These are phyloP conservation scores for Phallus indusiatus DNA, from an alignment of 768 basidiomycete genomes.

Conservation along the genomic window DNA sequence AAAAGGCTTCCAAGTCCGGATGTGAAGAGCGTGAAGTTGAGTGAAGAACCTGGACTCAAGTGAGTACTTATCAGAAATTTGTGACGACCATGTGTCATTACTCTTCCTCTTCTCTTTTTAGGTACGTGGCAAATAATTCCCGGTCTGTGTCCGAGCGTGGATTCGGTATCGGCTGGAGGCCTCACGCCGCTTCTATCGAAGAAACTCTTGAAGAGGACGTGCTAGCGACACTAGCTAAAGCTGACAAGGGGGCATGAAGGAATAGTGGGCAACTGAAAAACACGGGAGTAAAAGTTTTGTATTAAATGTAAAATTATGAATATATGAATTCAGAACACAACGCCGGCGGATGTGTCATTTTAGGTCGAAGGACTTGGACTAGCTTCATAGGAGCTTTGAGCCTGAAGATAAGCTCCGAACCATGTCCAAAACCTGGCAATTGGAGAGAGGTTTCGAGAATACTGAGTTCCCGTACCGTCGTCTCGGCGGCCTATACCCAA, in stretches of 20 bases:
- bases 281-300: too few species aligned
- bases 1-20: conserved; percentile 10
- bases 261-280: too few species aligned
- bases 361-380: too few species aligned
- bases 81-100: background rate
- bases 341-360: too few species aligned
- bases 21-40: conserved; percentile 10
- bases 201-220: conserved; percentile 9
- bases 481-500: too few species aligned
- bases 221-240: conserved; percentile 2
- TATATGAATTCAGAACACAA: too few species aligned
- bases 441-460: too few species aligned
- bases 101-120: background rate
- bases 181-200: conserved; percentile 8
- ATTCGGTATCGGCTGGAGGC: conserved; percentile 12
- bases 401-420: too few species aligned
- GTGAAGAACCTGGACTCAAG: conserved; percentile 9
- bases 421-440: too few species aligned
- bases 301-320: too few species aligned
- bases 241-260: background rate
- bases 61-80: background rate
- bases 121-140: conserved; percentile 14
- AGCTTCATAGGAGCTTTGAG: too few species aligned
- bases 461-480: too few species aligned
- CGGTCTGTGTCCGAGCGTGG: conserved; percentile 14